Base-by-base conservation (phyloP, 2,329 filamentous ascomycete genomes). In the Keithomyces neogunnii region DNA sequence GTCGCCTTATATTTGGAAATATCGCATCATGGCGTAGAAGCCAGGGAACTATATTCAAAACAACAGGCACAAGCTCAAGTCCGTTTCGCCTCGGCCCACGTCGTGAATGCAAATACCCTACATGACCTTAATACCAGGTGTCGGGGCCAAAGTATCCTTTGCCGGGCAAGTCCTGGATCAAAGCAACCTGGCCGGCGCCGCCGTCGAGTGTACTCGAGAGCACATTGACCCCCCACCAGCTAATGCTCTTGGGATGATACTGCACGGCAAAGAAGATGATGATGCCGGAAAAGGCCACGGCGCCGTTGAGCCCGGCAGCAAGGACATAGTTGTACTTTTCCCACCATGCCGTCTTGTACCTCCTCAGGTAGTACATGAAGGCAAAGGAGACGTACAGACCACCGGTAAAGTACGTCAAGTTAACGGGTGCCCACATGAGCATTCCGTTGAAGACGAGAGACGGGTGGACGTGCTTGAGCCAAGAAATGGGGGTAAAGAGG, bases 311-410 rank as follows among this genome's bases (percentile, higher is more conserved):
- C 1, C 66, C 69, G 0, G 71, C 69, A 1, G 67, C 68, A 1
- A 73, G 57, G 6, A 72, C 65, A 52, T 72, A 74, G 57, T 72
- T 73, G 60, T 73, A 74, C 63, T 73, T 72, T 45, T 70, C 67
- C 68, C 68, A 73, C 69, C 69, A 73, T 0, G 70, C 69, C 32
- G 67, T 54, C 35, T 65, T 61, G 53, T 67, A 63, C 28, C 66
- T 57, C 2, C 62, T 66, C 2, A 75, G 56, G 60, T 65, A 70
- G 57, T 70, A 73, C 71, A 72, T 72, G 62, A 73, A 73, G 39
- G 68, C 56, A 47, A 68, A 68, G 1, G 63, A 64, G 19, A 73
- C 46, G 30, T 71, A 68, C 42, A 74, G 60, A 4, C 68, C 69
- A 0, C 68, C 68, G 3, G 68, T 73, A 54, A 69, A 70, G 62